phyloP scores from a whole-genome alignment of 192 early-diverging fungal genomes.

The Podila minutissima region DNA sequence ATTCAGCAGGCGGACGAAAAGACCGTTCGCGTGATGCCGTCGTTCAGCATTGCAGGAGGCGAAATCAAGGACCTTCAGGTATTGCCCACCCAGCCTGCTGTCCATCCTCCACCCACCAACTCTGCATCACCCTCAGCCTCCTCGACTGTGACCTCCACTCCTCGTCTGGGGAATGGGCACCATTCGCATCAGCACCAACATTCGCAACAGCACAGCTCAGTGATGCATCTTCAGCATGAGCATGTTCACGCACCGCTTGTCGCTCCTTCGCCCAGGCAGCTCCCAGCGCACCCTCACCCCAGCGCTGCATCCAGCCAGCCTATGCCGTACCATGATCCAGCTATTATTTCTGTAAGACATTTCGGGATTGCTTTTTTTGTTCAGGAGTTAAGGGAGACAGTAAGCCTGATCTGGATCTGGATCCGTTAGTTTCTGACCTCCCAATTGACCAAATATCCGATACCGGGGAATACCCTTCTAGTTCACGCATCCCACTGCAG shows the following conservation, averaged over 20 bases:
- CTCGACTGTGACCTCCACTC: slow-evolving; percentile 14
- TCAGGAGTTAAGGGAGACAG: background rate
- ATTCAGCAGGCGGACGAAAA: slow-evolving; percentile 50
- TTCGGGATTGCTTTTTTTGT: background rate
- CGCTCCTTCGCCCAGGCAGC: slow-evolving; percentile 23
- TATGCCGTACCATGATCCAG: slow-evolving; percentile 62
- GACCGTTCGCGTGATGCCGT: slow-evolving; percentile 38
- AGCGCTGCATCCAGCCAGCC: background rate
- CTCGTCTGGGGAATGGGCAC: slow-evolving; percentile 11
- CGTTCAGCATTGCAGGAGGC: slow-evolving; percentile 65
- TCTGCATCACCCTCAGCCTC: slow-evolving; percentile 6
- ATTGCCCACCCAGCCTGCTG: slow-evolving; percentile 40
- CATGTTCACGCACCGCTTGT: slow-evolving; percentile 16
- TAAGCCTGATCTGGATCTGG: no score
- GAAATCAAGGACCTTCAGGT: slow-evolving; percentile 76
- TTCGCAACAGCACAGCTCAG: slow-evolving; percentile 6
- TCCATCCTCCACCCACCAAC: slow-evolving; percentile 9
- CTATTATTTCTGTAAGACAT: slow-evolving; percentile 66
- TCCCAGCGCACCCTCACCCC: slow-evolving; percentile 38
- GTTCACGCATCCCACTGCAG: slow-evolving; percentile 22
- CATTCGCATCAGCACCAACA: slow-evolving; percentile 8
- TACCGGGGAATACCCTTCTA: background rate
- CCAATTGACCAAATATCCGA: no score
- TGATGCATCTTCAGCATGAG: slow-evolving; percentile 18
- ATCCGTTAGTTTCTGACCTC: no score